Conservation (phyloP, 148 eudicot genomes). For the Heliosperma pusillum region DNA sequence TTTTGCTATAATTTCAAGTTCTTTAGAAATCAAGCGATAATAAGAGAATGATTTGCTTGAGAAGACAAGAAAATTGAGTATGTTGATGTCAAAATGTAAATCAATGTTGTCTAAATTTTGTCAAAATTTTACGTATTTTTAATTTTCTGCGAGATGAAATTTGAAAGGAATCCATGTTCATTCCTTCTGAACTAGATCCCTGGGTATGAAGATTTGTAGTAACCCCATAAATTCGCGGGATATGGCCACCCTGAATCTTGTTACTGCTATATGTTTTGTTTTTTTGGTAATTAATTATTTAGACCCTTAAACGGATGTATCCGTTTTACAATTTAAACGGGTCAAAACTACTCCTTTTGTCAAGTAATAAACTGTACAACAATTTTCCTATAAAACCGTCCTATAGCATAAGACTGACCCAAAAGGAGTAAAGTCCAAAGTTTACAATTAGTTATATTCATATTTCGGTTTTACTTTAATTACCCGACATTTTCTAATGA, state of each 20-base stretch:
- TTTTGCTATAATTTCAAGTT: background rate
- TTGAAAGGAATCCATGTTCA: slow-evolving; percentile 14
- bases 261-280: background rate
- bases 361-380: too few species aligned
- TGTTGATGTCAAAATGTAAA: background rate
- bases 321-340: too few species aligned
- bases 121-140: too few species aligned
- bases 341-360: too few species aligned
- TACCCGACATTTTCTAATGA: too few species aligned
- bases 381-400: too few species aligned
- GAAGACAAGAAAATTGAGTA: background rate
- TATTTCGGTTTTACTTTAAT: too few species aligned
- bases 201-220: background rate
- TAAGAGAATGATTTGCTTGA: background rate
- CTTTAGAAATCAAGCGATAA: background rate
- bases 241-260: slow-evolving; percentile 11
- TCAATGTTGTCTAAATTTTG: too few species aligned
- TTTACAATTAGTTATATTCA: too few species aligned
- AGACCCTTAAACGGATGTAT: too few species aligned
- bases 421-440: too few species aligned
- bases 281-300: background rate
- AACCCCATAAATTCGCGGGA: slow-evolving; percentile 10
- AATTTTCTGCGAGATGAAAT: background rate
- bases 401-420: too few species aligned
- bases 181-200: background rate